These are phyloP conservation scores for Miscanthus lutarioriparius DNA, from an alignment of 176 grass and related monocot genomes.

Conservation along the genomic window DNA sequence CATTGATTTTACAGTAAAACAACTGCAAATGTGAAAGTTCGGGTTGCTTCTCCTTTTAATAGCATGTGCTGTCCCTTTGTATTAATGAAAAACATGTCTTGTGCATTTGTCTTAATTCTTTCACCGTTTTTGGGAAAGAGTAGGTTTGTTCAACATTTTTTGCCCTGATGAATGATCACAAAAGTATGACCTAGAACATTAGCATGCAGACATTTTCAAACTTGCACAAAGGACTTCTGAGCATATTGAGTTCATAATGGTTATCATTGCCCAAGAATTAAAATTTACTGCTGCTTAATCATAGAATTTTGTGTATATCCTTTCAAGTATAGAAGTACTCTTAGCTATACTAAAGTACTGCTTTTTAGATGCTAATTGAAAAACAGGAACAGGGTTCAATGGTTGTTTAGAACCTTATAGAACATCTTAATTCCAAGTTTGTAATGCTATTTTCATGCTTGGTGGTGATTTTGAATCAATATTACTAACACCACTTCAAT, in stretches of 20 bases:
- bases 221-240: neutral
- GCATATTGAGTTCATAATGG: neutral
- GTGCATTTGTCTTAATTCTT: neutral
- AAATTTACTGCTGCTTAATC: neutral
- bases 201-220: neutral
- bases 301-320: neutral
- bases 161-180: neutral
- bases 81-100: neutral
- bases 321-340: neutral
- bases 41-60: neutral
- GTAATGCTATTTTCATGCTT: slow-evolving; percentile 4
- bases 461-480: neutral
- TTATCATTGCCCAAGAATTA: neutral
- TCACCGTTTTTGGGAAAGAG: slow-evolving; percentile 4
- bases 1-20: slow-evolving; percentile 17
- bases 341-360: neutral
- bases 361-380: neutral
- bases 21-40: neutral
- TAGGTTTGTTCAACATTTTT: neutral
- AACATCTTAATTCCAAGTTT: neutral
- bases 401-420: neutral
- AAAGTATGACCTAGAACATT: neutral
- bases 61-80: neutral
- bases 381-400: neutral
- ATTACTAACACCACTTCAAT: neutral